Evolutionary conservation across 2,329 filamentous ascomycete species (phyloP).

Genomic region (Achaetomium macrosporum): DNA sequence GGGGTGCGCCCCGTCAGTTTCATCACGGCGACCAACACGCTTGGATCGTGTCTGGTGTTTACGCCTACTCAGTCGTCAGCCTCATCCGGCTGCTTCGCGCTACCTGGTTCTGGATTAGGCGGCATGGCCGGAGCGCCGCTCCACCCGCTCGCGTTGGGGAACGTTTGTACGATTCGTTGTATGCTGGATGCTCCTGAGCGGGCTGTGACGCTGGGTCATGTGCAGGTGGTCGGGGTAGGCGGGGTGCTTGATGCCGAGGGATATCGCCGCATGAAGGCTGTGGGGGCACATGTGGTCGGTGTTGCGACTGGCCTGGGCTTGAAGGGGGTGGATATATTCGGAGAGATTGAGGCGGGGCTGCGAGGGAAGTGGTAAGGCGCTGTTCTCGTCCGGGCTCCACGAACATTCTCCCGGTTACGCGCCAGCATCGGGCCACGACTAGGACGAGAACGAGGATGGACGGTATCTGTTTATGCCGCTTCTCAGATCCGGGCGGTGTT

Average conservation of each 20-base stretch:
- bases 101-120: slow-evolving; percentile 55
- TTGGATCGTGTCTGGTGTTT: slow-evolving; percentile 62
- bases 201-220: slow-evolving; percentile 38
- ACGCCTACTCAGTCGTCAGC: not conserved
- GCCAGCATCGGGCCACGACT: no score
- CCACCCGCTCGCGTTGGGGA: slow-evolving; percentile 69
- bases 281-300: slow-evolving; percentile 61
- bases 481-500: no score
- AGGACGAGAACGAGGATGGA: no score
- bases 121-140: slow-evolving; percentile 67
- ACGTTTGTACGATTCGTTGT: slow-evolving; percentile 61
- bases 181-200: slow-evolving; percentile 45
- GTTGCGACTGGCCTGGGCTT: slow-evolving; percentile 64
- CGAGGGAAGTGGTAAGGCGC: slow-evolving; percentile 10
- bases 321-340: slow-evolving; percentile 57
- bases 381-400: not conserved
- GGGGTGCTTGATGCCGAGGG: slow-evolving; percentile 61
- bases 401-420: no score
- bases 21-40: slow-evolving; percentile 66
- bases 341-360: slow-evolving; percentile 40
- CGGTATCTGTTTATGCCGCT: no score
- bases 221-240: slow-evolving; percentile 65
- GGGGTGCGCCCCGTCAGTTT: slow-evolving; percentile 50
- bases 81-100: slow-evolving; percentile 26
- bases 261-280: slow-evolving; percentile 58